phyloP scores from a whole-genome alignment of 441 rosid species.

The Corymbia citriodora region DNA sequence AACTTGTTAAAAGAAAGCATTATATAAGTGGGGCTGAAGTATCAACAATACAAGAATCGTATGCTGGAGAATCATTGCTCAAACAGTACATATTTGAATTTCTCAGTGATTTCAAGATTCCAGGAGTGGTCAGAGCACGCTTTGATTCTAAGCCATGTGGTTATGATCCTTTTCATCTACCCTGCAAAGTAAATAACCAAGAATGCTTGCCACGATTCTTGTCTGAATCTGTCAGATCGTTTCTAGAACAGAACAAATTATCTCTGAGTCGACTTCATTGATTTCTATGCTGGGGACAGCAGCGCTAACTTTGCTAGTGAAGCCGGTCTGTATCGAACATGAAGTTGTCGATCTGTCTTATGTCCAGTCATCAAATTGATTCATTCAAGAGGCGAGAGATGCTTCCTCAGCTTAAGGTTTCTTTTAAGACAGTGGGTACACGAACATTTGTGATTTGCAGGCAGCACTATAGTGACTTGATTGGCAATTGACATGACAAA shows the following conservation, averaged over 20 bases:
- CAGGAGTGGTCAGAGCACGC: not conserved
- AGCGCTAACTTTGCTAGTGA: not conserved
- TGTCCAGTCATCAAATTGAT: not conserved
- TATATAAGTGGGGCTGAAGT: not conserved
- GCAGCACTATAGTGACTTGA: not conserved
- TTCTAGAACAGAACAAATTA: not conserved
- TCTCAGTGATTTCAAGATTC: not conserved
- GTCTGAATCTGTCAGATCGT: not conserved
- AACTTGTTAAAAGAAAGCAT: not conserved
- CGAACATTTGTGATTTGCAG: not conserved
- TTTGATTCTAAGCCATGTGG: not conserved
- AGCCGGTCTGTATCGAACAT: not conserved
- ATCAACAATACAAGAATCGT: not conserved
- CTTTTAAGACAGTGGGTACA: not conserved
- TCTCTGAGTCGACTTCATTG: not conserved
- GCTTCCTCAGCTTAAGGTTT: not conserved
- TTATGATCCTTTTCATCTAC: not conserved
- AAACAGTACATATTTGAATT: not conserved
- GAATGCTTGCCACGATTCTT: not conserved
- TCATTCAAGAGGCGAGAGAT: not conserved
- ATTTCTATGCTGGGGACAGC: not conserved
- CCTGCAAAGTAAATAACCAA: not conserved
- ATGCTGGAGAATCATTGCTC: not conserved
- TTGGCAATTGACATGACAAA: not conserved
- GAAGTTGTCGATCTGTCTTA: not conserved